Evolutionary conservation across 2,329 filamentous ascomycete genomes (phyloP).

Genomic region (Aspergillus sp.): DNA sequence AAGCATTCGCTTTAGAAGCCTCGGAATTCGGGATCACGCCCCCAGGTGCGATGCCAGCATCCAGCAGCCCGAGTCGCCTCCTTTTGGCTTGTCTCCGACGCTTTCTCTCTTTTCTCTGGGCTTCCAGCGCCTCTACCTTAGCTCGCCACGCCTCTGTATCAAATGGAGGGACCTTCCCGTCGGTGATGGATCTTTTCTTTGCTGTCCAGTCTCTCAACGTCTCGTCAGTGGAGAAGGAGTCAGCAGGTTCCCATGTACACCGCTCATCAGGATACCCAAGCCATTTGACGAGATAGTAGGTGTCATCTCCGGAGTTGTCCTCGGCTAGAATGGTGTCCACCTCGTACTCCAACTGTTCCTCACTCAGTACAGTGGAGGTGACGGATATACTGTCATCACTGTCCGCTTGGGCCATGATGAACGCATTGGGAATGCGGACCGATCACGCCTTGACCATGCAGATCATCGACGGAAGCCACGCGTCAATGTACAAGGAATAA

Average conservation of each 20-base stretch:
- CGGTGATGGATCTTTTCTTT: constrained; percentile 31
- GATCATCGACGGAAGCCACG: neutral
- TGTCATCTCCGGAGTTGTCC: constrained; percentile 30
- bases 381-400: constrained; percentile 54
- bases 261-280: constrained; percentile 56
- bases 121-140: constrained; percentile 9
- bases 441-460: neutral
- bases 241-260: constrained; percentile 55
- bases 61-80: constrained; percentile 19
- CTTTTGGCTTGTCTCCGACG: constrained; percentile 29
- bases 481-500: too few species aligned
- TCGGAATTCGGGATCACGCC: neutral
- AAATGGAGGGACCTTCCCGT: constrained; percentile 30
- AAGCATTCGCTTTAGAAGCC: too few species aligned
- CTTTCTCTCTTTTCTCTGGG: constrained; percentile 14
- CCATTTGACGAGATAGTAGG: constrained; percentile 65
- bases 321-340: constrained; percentile 57
- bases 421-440: neutral
- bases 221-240: constrained; percentile 38
- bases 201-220: constrained; percentile 43
- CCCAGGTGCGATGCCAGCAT: neutral
- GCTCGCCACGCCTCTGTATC: constrained; percentile 24
- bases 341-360: constrained; percentile 50
- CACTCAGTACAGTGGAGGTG: constrained; percentile 51
- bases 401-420: constrained; percentile 10